Evolutionary conservation across 371 early-diverging fungal species (phyloP).

Genomic region (Ordospora colligata): DNA sequence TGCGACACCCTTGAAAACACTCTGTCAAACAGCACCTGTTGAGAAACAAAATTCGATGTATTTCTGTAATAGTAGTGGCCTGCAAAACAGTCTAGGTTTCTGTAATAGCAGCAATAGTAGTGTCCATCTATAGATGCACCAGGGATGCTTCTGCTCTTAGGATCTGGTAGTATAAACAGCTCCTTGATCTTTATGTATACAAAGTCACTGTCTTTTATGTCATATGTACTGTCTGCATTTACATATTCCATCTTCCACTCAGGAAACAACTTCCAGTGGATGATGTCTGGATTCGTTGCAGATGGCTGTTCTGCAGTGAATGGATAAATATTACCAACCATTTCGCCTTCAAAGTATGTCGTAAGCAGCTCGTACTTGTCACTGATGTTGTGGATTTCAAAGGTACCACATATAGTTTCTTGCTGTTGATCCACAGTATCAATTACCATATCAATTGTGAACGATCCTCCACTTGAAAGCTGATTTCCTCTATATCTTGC

Average conservation of each 20-base stretch:
- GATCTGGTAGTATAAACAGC: conserved; percentile 38
- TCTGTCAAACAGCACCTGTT: conserved; percentile 31
- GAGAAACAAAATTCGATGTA: conserved; percentile 2
- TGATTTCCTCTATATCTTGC: conserved; percentile 35
- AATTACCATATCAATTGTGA: conserved; percentile 42
- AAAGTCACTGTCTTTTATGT: not conserved
- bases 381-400: conserved; percentile 35
- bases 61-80: conserved; percentile 40
- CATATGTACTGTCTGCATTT: not conserved
- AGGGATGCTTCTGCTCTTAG: conserved; percentile 12
- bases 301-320: not conserved
- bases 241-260: conserved; percentile 18
- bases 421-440: conserved; percentile 15
- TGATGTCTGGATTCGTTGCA: not conserved
- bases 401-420: conserved; percentile 30
- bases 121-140: conserved; percentile 47
- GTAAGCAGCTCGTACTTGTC: conserved; percentile 16
- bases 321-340: conserved; percentile 9
- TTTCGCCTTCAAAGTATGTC: conserved; percentile 35
- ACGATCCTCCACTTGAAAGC: conserved; percentile 20
- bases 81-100: conserved; percentile 32
- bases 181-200: conserved; percentile 41
- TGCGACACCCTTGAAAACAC: not conserved
- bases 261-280: conserved; percentile 33
- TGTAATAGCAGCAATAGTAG: conserved; percentile 44